A percentile compares a stretch with the other conserved stretches of the same genome.
These are phyloP conservation scores for Pseudoperonospora humuli DNA, from an alignment of 352 stramenopile genomes.

Conservation along the genomic window DNA sequence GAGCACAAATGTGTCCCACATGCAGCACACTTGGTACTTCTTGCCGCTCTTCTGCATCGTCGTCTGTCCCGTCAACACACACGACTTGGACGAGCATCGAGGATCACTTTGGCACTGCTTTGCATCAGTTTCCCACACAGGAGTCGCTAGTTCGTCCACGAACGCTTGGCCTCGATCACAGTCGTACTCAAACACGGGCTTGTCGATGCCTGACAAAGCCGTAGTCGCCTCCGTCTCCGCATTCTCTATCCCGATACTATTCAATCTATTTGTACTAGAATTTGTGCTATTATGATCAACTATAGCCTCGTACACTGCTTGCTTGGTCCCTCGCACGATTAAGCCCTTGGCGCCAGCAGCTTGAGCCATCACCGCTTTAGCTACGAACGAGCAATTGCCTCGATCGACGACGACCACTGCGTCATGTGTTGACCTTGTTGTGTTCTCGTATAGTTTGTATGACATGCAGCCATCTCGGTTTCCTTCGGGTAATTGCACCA, in stretches of 20 bases:
- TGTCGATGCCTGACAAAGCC: slow-evolving; percentile 6
- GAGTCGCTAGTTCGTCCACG: slow-evolving; percentile 29
- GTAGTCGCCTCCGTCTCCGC: not conserved
- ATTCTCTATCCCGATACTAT: not conserved
- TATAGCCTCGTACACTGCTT: slow-evolving; percentile 52
- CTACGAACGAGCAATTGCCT: slow-evolving; percentile 69
- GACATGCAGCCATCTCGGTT: slow-evolving; percentile 38
- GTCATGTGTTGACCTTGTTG: slow-evolving; percentile 10
- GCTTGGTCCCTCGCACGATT: slow-evolving; percentile 49
- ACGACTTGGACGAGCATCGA: slow-evolving; percentile 41
- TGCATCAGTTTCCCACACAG: slow-evolving; percentile 45
- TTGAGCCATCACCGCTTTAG: slow-evolving; percentile 50
- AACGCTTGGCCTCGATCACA: slow-evolving; percentile 51
- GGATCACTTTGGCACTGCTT: slow-evolving; percentile 23
- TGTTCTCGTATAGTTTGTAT: slow-evolving; percentile 17
- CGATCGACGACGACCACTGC: slow-evolving; percentile 54
- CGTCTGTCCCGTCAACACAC: slow-evolving; percentile 46
- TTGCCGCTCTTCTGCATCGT: slow-evolving; percentile 5
- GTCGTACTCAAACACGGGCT: slow-evolving; percentile 62
- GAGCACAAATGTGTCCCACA: slow-evolving; percentile 73
- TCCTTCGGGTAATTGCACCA: slow-evolving; percentile 24
- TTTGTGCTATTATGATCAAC: slow-evolving; percentile 36
- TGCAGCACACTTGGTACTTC: slow-evolving; percentile 59
- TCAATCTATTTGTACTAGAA: not conserved
- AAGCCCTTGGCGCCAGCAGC: slow-evolving; percentile 43